Percentiles rank a stretch among this genome's conserved stretches.
phyloP scores from a whole-genome alignment of 2,329 filamentous ascomycete species.

The Penicillium vulpinum region DNA sequence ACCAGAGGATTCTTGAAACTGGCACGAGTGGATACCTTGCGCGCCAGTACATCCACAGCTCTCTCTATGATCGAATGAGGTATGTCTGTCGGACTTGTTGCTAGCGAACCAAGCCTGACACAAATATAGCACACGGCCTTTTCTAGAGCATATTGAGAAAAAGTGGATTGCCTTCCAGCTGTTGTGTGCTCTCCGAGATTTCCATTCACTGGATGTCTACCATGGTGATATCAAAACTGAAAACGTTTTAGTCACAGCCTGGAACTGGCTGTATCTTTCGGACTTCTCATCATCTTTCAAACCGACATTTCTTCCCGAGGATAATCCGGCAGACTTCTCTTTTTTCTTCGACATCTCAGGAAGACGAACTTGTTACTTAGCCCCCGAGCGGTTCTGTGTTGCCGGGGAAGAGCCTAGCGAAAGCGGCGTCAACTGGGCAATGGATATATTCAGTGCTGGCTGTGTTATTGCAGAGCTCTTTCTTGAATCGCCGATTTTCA shows the following conservation, averaged over 20 bases:
- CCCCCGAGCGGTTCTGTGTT: conserved; percentile 85
- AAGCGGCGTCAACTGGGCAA: conserved; percentile 77
- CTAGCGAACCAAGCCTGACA: conserved; percentile 26
- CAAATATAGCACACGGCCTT: conserved; percentile 77
- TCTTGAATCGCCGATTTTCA: conserved; percentile 94
- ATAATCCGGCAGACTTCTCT: conserved; percentile 95
- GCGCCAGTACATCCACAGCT: conserved; percentile 93
- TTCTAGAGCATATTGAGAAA: conserved; percentile 96
- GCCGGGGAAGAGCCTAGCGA: conserved; percentile 66
- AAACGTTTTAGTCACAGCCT: conserved; percentile 94
- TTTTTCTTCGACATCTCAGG: conserved; percentile 97
- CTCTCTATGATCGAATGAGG: conserved; percentile 88
- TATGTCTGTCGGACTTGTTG: conserved; percentile 25
- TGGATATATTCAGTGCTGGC: conserved; percentile 97
- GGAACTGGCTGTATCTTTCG: conserved; percentile 98
- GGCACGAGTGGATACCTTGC: conserved; percentile 89
- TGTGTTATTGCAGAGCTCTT: conserved; percentile 98
- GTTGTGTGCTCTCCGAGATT: conserved; percentile 87
- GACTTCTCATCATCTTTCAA: conserved; percentile 97
- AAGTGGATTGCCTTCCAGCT: conserved; percentile 98
- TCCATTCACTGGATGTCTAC: conserved; percentile 82
- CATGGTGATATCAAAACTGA: conserved; percentile 99
- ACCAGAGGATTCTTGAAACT: conserved; percentile 89
- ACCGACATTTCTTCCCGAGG: conserved; percentile 86
- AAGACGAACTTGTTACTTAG: conserved; percentile 88